A percentile compares a stretch with the other conserved stretches of the same genome.
These are phyloP conservation scores for Aspergillus sclerotioniger DNA, from an alignment of 495 filamentous ascomycete genomes.

Conservation along the genomic window DNA sequence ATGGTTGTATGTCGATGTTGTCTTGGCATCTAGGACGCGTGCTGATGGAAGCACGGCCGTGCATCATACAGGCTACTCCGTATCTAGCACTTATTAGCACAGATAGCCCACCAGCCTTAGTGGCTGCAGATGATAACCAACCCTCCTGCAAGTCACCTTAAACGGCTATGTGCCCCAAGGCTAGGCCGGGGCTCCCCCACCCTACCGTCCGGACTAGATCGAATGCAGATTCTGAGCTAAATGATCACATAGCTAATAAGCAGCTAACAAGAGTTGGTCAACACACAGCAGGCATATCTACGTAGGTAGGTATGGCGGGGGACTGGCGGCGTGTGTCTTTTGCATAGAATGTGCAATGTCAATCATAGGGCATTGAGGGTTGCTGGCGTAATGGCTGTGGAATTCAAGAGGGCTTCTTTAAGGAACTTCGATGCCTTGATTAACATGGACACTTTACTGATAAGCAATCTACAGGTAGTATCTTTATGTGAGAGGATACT, in stretches of 20 bases:
- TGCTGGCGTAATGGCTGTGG: too few relatives aligned
- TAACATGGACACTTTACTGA: too few relatives aligned
- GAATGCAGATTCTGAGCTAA: background rate
- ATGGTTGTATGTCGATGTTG: background rate
- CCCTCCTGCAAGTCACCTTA: constrained; percentile 21
- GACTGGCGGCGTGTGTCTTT: too few relatives aligned
- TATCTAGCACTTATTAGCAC: too few relatives aligned
- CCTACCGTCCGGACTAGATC: background rate
- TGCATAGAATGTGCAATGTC: too few relatives aligned
- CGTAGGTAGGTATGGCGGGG: too few relatives aligned
- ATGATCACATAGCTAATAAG: background rate
- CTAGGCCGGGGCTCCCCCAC: background rate
- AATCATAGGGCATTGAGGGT: too few relatives aligned
- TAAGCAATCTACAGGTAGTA: too few relatives aligned
- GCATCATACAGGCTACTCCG: background rate
- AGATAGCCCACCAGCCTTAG: constrained; percentile 15
- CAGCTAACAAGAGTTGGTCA: background rate
- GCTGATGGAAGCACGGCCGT: background rate
- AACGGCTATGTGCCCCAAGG: constrained; percentile 17
- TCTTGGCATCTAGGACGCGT: background rate
- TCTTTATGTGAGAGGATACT: too few relatives aligned
- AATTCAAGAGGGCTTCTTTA: too few relatives aligned
- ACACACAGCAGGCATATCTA: background rate
- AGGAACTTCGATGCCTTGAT: too few relatives aligned
- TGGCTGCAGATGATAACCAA: constrained; percentile 25